Evolutionary conservation across 257 asterid species (phyloP), one percentile per base, ranked within the genome.

Genomic region (Buddleja alternifolia): DNA sequence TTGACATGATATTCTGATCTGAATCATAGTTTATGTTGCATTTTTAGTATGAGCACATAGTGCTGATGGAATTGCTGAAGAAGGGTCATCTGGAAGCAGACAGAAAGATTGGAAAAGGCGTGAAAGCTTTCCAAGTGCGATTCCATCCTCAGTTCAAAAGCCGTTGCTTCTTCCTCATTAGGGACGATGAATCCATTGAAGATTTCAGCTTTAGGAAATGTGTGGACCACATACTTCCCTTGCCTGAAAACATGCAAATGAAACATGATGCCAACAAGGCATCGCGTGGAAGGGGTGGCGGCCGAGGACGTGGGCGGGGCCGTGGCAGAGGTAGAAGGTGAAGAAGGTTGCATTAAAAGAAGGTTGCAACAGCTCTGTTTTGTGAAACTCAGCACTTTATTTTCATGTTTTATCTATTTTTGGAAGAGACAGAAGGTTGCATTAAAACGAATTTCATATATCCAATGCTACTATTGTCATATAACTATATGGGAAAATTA

Each of bases 151-250:
- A 84, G 71, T 93, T 56, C 75, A 90, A 80, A 77, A 90, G 95
- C 42, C 95, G 96, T 8, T 90, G 99, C 82, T 93, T 93, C 84
- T 93, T 90, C 71, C 82, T 93, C 69, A 44, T 76, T 40, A 90
- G 97, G 84, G 92, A 86, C 6, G 98, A 93, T 54, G 92, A 81
- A 8, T 73, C 96, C 0, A 70, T 40, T 15, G 98, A 93, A 10
- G 98, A 90, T 66, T 93, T 90, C 74, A 93, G 98, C 81, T 93
- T 93, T 87, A 79, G 98, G 66, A 93, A 93, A 82, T 93, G 98
- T 54, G 97, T 93, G 8, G 80, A 93, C 71, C 90, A 75, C 63
- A 86, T 93, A 3, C 82, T 72, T 53, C 97, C 98, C 41, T 72
- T 93, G 77, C 98, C 98, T 0, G 95, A 82, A 17, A 84, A 77